Base-by-base conservation (phyloP, 1,139 yeast genomes). In the Arxiozyma slooffiae region DNA sequence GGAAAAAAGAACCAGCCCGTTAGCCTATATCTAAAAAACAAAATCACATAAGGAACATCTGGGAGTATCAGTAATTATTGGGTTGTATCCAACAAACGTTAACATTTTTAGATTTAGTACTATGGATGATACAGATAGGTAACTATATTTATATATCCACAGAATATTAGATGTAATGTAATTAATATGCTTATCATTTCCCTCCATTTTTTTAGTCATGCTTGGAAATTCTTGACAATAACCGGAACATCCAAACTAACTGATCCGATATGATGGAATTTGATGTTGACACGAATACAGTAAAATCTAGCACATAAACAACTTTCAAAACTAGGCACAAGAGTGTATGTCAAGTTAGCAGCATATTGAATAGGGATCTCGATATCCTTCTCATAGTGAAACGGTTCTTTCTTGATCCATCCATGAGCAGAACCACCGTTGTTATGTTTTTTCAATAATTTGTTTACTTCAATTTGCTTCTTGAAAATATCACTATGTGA, bases 281-380 rank as follows among this genome's bases (percentile, higher is more conserved):
- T 64, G 42, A 70, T 58, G 30, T 58, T 55, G 5, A 67, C 60
- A 18, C 71, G 59, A 36, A 71, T 58, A 48, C 76, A 75, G 58
- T 80, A 79, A 45, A 77, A 60, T 55, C 85, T 68, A 11, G 80
- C 73, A 51, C 79, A 68, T 46, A 75, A 62, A 61, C 85, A 81
- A 47, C 74, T 73, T 60, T 81, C 85, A 61, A 79, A 78, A 53
- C 73, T 75, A 1, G 85, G 85, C 2, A 79, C 74, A 52, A 81
- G 63, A 0, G 82, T 76, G 49, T 70, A 68, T 23, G 55, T 51
- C n/a, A 68, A 57, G n/a, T 61, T 57, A 16, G 61, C 60, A 34
- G 54, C 57, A 38, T 66, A 60, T 30, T 61, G 61, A 38, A 70
- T 50, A 37, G 63, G 62, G n/a, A 69, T 58, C 14, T 55, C 53